These are phyloP conservation scores for Penicillium pancosmium DNA, from an alignment of 495 filamentous ascomycete species.

Conservation along the genomic window DNA sequence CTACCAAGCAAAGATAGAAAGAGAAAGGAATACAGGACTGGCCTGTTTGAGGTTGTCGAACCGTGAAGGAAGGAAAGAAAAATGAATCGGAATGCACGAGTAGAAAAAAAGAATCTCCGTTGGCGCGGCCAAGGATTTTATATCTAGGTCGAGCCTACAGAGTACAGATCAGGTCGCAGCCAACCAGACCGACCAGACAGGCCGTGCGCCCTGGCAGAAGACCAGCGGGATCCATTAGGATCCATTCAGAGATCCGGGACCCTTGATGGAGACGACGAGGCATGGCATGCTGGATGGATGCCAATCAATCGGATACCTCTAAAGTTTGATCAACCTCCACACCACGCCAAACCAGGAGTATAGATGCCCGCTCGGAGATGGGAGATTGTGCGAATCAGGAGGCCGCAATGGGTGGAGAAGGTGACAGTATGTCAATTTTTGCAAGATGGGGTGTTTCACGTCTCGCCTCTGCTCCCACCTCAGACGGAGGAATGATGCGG, in stretches of 20 bases:
- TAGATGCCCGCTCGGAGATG: constrained; percentile 4
- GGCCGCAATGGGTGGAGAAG: constrained; percentile 15
- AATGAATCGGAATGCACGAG: constrained; percentile 32
- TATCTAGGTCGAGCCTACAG: constrained; percentile 14
- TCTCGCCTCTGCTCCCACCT: constrained; percentile 6
- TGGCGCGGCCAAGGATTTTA: constrained; percentile 27
- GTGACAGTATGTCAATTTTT: constrained; percentile 3
- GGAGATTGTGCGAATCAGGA: constrained; percentile 2
- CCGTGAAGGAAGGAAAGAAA: constrained; percentile 22
- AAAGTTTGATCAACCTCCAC: constrained; percentile 23
- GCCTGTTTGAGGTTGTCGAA: constrained; percentile 39
- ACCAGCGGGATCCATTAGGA: neutral
- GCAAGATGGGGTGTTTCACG: constrained; percentile 30
- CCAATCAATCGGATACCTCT: constrained; percentile 28
- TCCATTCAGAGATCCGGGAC: constrained; percentile 1
- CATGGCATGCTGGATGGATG: constrained; percentile 9
- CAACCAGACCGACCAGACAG: neutral
- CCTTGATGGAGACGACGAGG: constrained; percentile 16
- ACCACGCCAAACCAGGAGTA: constrained; percentile 5
- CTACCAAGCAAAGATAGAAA: constrained; percentile 25
- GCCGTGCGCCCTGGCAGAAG: constrained; percentile 2
- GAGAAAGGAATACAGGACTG: constrained; percentile 42
- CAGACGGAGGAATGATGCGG: constrained; percentile 2
- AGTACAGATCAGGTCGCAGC: neutral
- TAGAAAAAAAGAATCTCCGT: constrained; percentile 16